Percentiles rank a stretch among this genome's conserved stretches.
These are phyloP conservation scores for Leersia perrieri DNA, from an alignment of 176 grass and related monocot species.

Conservation along the genomic window DNA sequence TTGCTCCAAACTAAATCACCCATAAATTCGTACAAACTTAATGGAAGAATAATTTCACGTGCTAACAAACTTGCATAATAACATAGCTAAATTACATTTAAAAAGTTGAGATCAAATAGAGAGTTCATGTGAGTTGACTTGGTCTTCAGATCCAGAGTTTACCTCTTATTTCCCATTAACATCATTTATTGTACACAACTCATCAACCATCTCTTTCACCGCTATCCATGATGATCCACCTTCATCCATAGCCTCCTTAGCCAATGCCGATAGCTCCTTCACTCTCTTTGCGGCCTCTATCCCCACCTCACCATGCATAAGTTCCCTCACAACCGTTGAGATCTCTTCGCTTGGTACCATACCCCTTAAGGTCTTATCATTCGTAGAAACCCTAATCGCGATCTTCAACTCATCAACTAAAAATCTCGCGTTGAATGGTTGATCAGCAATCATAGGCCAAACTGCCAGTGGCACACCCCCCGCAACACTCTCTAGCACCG, in stretches of 20 bases:
- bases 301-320: constrained; percentile 39
- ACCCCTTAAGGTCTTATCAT: constrained; percentile 37
- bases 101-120: not conserved
- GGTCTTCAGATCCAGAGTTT: not conserved
- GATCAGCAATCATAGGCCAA: constrained; percentile 67
- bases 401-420: constrained; percentile 55
- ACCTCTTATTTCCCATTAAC: not conserved
- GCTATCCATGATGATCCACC: constrained; percentile 46
- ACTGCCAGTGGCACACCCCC: constrained; percentile 39
- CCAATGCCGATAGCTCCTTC: not conserved
- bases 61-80: not conserved
- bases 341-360: constrained; percentile 44
- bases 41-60: not conserved
- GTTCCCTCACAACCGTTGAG: not conserved
- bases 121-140: not conserved
- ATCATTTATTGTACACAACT: not conserved
- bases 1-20: not conserved
- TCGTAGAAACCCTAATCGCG: constrained; percentile 35
- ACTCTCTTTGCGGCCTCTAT: not conserved
- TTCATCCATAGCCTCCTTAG: constrained; percentile 15
- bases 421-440: constrained; percentile 46
- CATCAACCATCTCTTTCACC: constrained; percentile 47
- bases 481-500: constrained; percentile 47
- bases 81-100: not conserved
- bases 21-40: not conserved